Evolutionary conservation across 768 basidiomycete genomes (phyloP), one percentile per base, ranked within the genome.

Genomic region (Scleroderma bovista): DNA sequence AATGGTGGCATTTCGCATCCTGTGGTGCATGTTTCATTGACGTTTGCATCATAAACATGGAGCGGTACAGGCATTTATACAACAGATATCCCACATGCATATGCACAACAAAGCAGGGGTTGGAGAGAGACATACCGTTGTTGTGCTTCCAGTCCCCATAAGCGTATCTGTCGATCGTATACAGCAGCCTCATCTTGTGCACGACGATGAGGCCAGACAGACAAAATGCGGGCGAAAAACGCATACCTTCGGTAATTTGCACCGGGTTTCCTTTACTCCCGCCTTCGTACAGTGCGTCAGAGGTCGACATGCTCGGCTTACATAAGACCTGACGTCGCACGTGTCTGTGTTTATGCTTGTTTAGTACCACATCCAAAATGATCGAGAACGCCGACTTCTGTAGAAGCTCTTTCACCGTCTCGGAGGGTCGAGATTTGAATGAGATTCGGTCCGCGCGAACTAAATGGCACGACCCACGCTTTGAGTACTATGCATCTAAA

Each of bases 61-160:
- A 29, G 26, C 26, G 26, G 26, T 4, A 9, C 9, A 29, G 26
- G n/a, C n/a, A n/a, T 29, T 5, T 29, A 9, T 29, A 29, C 26
- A 29, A 29, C 26, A 5, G 26, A 9, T 29, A 29, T 9, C 26
- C 26, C 26, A 29, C 9, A 4, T 9, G 8, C 33, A 17, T 32
- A 20, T 38, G 26, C 47, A 13, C 10, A 53, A 61, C 46, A 54
- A n/a, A n/a, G n/a, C n/a, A n/a, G n/a, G n/a, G n/a, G n/a, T n/a
- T n/a, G n/a, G n/a, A 47, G 38, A 54, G 33, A n/a, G 54, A 60
- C 72, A 52, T 58, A 90, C 93, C 87, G 80, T 70, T 96, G 92
- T 66, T 99, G 96, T 32, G 96, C 96, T 66, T 97, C 96, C 37
- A 97, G 80, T 40, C 96, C 96, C 96, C 96, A 99, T 58, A 97